Base-by-base conservation (phyloP, 805 yeast genomes). In the Hanseniaspora clermontiae region DNA sequence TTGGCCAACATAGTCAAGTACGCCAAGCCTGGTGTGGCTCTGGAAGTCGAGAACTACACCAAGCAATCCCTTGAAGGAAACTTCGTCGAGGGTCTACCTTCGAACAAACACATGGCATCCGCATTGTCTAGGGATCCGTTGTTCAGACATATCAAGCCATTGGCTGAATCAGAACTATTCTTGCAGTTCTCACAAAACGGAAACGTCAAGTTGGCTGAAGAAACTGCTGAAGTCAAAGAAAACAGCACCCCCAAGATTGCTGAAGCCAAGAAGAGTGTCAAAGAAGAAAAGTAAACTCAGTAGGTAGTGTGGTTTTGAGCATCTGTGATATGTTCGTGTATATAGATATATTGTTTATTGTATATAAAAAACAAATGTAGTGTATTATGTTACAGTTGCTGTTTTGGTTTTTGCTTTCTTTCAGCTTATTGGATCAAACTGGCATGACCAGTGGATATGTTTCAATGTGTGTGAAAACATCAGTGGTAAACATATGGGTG, bases 11-110 rank as follows among this genome's bases (percentile, higher is more conserved):
- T 91, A 56, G 78, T 83, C 61, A 85, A 88, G 68, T 80, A 91
- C 69, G 76, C 87, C 5, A 75, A 84, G 51, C 78, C 84, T 51
- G 95, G 91, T 61, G 93, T 93, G 10, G 88, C 91, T 62, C 80
- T 89, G 68, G 83, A 82, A 65, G 93, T 95, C 47, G 76, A 76
- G 58, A 73, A 89, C 49, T 83, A 72, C 63, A 74, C 76, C 34
- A 68, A 72, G 51, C 84, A 82, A 66, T 70, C 78, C 17, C 63
- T 79, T 45, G 74, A 75, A 43, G 67, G 75, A 48, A 43, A 46
- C 19, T 49, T 49, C 34, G 39, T 52, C 47, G 51, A 52, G 12
- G 43, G 49, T 2, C 31, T 52, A 8, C 56, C 50, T n/a, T 46
- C 55, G 31, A 51, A 51, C 32, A 51, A 51, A 36, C 19, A 45